Evolutionary conservation across 2,329 filamentous ascomycete genomes (phyloP), one percentile per base, ranked within the genome.

Genomic region (Raffaelea arxii): DNA sequence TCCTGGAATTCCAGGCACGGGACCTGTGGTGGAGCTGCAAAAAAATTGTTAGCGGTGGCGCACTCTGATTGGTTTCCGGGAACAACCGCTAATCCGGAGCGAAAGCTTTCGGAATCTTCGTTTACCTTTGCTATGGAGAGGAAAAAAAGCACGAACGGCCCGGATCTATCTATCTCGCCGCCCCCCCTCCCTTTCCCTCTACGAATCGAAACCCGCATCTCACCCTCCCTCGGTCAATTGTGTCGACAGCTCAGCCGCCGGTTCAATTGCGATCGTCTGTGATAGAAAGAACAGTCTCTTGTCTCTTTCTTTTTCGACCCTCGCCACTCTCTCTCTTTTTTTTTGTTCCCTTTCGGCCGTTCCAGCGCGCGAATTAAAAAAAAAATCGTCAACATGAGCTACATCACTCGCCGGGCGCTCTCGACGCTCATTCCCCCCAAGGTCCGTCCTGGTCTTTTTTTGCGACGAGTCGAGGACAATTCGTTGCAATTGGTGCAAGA

Each of bases 361-460:
- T 54, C 54, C 53, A 54, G 55, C 62, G 41, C 25, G 62, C n/a
- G n/a, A n/a, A n/a, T n/a, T n/a, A 45, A 27, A 41, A 49, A 44
- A 48, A 48, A 46, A 38, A 50, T n/a, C 4, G 62, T 67, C 77
- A 87, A 73, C 71, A 96, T 95, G 90, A 95, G 88, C 78, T 92
- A 82, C 80, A 78, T 94, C 64, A 80, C 82, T 64, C 86, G 86
- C 72, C 83, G 90, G 74, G 86, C 80, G 78, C 84, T 96, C 65
- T 97, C 92, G 67, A 95, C 94, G 77, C 84, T 98, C 70, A 96
- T 98, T 63, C 94, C 94, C 60, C 92, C 94, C 65, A 98, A 98
- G 89, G 91, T 95, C 75, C 59, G 75, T 59, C 52, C 50, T 52
- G 55, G 49, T 37, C 23, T n/a, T 5, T 21, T 11, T n/a, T 22